Conservation (phyloP, 805 yeast genomes). For the Candida hispaniensis region DNA sequence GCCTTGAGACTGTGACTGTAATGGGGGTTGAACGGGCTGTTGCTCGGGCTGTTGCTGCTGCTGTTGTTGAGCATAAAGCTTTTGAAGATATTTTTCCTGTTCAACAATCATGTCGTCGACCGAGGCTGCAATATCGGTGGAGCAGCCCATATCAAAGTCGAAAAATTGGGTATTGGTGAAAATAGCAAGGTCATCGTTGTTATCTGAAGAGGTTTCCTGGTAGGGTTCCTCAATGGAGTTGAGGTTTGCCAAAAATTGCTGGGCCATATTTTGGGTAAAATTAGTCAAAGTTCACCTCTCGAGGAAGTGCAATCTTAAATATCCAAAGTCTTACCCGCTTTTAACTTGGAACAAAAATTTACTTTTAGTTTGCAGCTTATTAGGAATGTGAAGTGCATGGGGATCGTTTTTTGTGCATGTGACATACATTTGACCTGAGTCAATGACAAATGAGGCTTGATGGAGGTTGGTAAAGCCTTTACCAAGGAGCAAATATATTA, state of each 20-base stretch:
- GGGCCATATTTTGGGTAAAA: too few relatives aligned
- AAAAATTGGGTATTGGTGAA: constrained; percentile 36
- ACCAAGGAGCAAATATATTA: too few relatives aligned
- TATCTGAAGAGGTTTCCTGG: constrained; percentile 13
- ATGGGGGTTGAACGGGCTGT: constrained; percentile 1
- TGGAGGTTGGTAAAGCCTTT: too few relatives aligned
- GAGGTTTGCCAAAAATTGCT: constrained; percentile 16
- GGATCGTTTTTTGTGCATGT: too few relatives aligned
- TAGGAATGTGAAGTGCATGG: too few relatives aligned
- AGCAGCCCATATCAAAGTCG: constrained; percentile 36
- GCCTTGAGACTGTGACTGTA: constrained; percentile 1
- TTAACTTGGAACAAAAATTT: too few relatives aligned
- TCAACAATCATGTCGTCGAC: constrained; percentile 33
- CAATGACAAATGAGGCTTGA: too few relatives aligned
- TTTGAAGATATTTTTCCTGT: constrained; percentile 31
- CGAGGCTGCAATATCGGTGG: constrained; percentile 34
- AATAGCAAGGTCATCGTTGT: constrained; percentile 32
- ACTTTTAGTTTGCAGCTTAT: too few relatives aligned
- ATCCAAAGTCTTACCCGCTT: too few relatives aligned
- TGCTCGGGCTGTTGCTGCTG: constrained; percentile 16
- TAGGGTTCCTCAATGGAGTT: constrained; percentile 17
- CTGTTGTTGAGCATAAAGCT: constrained; percentile 20
- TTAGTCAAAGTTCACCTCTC: too few relatives aligned
- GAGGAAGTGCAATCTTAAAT: too few relatives aligned
- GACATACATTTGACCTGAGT: too few relatives aligned